phyloP scores from a whole-genome alignment of 2,329 filamentous ascomycete species.

The Dendrostoma leiphaemia region DNA sequence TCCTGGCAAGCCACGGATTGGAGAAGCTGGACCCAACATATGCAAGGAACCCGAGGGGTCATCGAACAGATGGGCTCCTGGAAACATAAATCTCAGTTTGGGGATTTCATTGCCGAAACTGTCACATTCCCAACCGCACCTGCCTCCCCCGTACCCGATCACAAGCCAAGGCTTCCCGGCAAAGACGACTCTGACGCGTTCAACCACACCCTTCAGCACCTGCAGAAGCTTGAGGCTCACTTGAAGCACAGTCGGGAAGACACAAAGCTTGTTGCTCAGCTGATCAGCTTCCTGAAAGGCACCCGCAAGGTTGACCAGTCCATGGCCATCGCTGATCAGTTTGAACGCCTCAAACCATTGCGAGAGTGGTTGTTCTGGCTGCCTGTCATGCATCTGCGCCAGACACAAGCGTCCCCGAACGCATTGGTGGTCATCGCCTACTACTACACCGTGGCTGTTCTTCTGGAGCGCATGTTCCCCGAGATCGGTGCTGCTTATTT shows the following conservation, averaged over 20 bases:
- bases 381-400: constrained; percentile 78
- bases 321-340: constrained; percentile 77
- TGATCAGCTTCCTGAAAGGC: constrained; percentile 71
- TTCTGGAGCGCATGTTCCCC: constrained; percentile 87
- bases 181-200: constrained; percentile 71
- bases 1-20: constrained; percentile 97
- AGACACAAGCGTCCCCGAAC: constrained; percentile 70
- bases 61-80: constrained; percentile 88
- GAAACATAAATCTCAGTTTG: constrained; percentile 86
- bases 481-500: constrained; percentile 90
- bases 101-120: constrained; percentile 77
- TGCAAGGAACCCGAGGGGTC: constrained; percentile 87
- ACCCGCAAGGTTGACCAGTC: constrained; percentile 68
- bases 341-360: constrained; percentile 83
- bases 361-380: constrained; percentile 96
- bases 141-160: constrained; percentile 59
- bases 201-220: constrained; percentile 63
- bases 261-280: constrained; percentile 64
- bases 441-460: constrained; percentile 84
- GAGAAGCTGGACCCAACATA: constrained; percentile 90
- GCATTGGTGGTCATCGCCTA: constrained; percentile 84
- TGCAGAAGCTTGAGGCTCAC: constrained; percentile 66
- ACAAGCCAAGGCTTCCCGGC: constrained; percentile 59
- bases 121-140: constrained; percentile 69
- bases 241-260: constrained; percentile 70